These are phyloP conservation scores for Tuber microsphaerosporum DNA, from an alignment of 495 filamentous ascomycete genomes.

Conservation along the genomic window DNA sequence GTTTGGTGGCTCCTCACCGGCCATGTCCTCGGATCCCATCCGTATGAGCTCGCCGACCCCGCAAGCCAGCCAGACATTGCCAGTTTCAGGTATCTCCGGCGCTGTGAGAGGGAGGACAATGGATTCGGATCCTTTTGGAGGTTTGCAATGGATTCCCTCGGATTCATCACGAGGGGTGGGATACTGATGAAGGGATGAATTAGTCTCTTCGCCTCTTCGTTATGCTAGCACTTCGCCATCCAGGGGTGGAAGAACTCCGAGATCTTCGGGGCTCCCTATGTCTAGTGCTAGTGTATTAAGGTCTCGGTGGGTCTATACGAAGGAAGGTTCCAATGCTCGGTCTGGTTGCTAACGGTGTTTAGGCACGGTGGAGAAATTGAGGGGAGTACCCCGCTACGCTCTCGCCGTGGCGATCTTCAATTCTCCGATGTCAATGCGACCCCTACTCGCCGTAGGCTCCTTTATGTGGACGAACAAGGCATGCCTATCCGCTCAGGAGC, in stretches of 20 bases:
- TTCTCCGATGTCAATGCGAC: conserved; percentile 37
- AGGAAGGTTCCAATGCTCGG: background rate
- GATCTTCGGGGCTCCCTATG: conserved; percentile 27
- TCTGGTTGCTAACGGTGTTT: background rate
- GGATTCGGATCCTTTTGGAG: conserved; percentile 30
- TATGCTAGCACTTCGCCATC: conserved; percentile 40
- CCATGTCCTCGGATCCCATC: conserved; percentile 32
- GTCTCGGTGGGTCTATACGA: conserved; percentile 6
- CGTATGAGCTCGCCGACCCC: conserved; percentile 31
- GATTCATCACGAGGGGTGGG: background rate
- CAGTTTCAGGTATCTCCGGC: conserved; percentile 19
- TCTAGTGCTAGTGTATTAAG: conserved; percentile 33
- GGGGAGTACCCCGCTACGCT: conserved; percentile 30
- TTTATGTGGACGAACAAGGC: conserved; percentile 40
- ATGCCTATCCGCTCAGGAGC: conserved; percentile 25
- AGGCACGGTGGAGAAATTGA: conserved; percentile 7
- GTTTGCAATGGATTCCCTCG: conserved; percentile 2
- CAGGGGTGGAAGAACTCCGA: conserved; percentile 24
- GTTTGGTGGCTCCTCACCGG: conserved; percentile 33
- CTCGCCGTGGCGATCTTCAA: conserved; percentile 40
- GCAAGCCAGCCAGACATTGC: conserved; percentile 11
- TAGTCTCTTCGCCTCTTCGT: conserved; percentile 40
- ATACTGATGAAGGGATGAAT: background rate
- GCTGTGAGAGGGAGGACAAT: conserved; percentile 26
- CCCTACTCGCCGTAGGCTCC: conserved; percentile 37